A percentile compares a stretch with the other conserved stretches of the same genome.
phyloP scores from a whole-genome alignment of 495 filamentous ascomycete genomes.

The Neurospora intermedia region DNA sequence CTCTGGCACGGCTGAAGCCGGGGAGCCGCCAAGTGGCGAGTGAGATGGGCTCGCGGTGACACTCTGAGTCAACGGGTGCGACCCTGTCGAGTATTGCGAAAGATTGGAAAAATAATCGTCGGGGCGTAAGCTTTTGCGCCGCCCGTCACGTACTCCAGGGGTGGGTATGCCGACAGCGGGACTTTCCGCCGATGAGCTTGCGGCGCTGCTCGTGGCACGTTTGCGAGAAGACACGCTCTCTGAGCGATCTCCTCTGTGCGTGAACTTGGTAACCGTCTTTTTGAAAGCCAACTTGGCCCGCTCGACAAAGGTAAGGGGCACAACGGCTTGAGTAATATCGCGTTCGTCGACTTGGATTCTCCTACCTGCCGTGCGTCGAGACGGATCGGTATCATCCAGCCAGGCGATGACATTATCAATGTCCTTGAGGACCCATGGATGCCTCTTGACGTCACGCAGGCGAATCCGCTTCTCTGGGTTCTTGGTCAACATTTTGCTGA shows the following conservation, averaged over 20 bases:
- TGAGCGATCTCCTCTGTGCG: constrained; percentile 45
- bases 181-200: constrained; percentile 40
- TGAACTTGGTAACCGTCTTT: constrained; percentile 51
- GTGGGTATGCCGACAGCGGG: constrained; percentile 24
- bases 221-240: constrained; percentile 43
- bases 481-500: constrained; percentile 75
- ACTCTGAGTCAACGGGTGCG: constrained; percentile 74
- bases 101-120: constrained; percentile 56
- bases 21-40: constrained; percentile 25
- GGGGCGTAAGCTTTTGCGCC: constrained; percentile 58
- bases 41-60: constrained; percentile 61
- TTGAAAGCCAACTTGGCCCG: constrained; percentile 58
- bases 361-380: constrained; percentile 66
- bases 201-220: constrained; percentile 47
- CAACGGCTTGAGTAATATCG: constrained; percentile 83
- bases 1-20: constrained; percentile 26
- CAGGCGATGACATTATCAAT: constrained; percentile 64
- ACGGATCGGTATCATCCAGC: constrained; percentile 91
- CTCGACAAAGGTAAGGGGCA: constrained; percentile 77
- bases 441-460: constrained; percentile 85
- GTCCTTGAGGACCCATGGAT: constrained; percentile 86
- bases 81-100: constrained; percentile 35
- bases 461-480: constrained; percentile 81
- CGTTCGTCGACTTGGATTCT: constrained; percentile 86
- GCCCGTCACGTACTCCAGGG: constrained; percentile 34